phyloP scores from a whole-genome alignment of 192 early-diverging fungal species.

The Funneliformis geosporum region DNA sequence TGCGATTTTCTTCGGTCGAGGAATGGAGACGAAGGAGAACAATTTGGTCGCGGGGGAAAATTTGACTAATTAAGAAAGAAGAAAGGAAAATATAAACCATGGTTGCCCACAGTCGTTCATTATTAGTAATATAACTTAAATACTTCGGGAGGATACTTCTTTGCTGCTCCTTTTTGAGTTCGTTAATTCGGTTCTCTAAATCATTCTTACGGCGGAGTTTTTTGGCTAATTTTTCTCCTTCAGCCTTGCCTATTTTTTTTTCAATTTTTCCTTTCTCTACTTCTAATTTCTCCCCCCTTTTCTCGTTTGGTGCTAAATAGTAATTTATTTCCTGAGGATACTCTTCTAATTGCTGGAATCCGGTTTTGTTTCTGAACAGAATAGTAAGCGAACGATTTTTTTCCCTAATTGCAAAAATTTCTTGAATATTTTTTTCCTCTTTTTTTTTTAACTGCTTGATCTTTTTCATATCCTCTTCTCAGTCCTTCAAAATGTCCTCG shows the following conservation, averaged over 20 bases:
- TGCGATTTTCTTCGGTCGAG: slow-evolving; percentile 5
- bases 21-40: slow-evolving; percentile 13
- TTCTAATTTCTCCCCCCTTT: background rate
- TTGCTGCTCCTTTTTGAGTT: background rate
- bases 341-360: background rate
- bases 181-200: background rate
- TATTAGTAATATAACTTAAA: slow-evolving; percentile 26
- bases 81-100: slow-evolving; percentile 27
- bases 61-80: slow-evolving; percentile 24
- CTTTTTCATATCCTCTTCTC: slow-evolving; percentile 3
- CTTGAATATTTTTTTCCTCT: background rate
- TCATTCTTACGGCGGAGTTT: background rate
- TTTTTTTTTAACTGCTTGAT: slow-evolving; percentile 5
- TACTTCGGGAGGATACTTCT: background rate
- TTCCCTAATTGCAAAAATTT: background rate
- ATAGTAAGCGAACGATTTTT: background rate
- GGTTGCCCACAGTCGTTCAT: slow-evolving; percentile 17
- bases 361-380: slow-evolving; percentile 10
- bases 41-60: slow-evolving; percentile 23
- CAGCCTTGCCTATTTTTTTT: too few species aligned
- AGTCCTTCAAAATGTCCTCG: background rate
- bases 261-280: background rate
- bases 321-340: slow-evolving; percentile 11
- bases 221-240: background rate
- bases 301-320: background rate